A percentile compares a stretch with the other conserved stretches of the same genome.
phyloP scores from a whole-genome alignment of 129 eudicot species.

The Solidago caesia region DNA sequence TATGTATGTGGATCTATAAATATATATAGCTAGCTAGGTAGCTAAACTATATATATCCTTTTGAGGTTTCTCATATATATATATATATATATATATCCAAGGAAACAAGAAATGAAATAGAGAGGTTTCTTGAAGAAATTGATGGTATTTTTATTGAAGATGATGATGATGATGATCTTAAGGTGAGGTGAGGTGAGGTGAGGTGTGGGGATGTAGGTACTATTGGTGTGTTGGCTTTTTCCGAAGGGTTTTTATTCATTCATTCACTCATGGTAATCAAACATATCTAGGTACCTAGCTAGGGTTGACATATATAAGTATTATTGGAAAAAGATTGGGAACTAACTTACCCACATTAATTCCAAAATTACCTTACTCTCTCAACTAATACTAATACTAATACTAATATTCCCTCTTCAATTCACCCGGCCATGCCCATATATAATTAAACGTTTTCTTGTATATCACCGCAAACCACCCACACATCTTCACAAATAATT shows the following conservation, averaged over 20 bases:
- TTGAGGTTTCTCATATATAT: constrained; percentile 2
- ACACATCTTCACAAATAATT: background rate
- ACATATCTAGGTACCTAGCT: constrained; percentile 30
- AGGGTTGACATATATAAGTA: constrained; percentile 44
- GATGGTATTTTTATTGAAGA: background rate
- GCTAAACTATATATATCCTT: background rate
- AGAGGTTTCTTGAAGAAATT: constrained; percentile 20
- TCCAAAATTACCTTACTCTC: constrained; percentile 20
- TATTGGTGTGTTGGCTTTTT: constrained; percentile 48
- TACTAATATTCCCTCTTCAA: constrained; percentile 25
- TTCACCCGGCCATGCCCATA: background rate
- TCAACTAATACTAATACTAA: constrained; percentile 8
- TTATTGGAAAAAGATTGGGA: constrained; percentile 45
- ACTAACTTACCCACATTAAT: constrained; percentile 36
- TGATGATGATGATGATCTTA: constrained; percentile 28
- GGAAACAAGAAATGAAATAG: constrained; percentile 25
- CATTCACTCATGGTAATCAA: constrained; percentile 35
- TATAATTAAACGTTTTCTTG: background rate
- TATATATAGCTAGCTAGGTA: background rate
- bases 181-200: background rate
- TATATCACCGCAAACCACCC: background rate
- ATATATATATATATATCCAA: constrained; percentile 17
- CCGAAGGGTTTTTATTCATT: constrained; percentile 35
- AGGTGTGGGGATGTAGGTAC: constrained; percentile 40
- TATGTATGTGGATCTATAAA: constrained; percentile 10